A percentile compares a stretch with the other conserved stretches of the same genome.
These are phyloP conservation scores for Boletus sp. DNA, from an alignment of 768 basidiomycete species.

Conservation along the genomic window DNA sequence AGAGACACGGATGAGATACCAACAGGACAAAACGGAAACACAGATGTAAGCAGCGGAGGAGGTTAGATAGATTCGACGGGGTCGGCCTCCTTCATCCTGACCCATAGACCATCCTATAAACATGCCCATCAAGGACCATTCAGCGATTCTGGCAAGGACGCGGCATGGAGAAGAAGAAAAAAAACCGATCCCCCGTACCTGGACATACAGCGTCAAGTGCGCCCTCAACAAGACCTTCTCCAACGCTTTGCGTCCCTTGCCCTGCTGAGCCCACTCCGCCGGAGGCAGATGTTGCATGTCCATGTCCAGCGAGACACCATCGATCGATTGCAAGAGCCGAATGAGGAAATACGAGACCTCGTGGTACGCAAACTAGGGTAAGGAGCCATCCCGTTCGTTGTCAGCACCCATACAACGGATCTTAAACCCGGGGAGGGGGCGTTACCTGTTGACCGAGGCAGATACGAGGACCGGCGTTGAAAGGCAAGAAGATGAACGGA, in stretches of 20 bases:
- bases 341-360: slow-evolving; percentile 53
- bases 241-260: slow-evolving; percentile 34
- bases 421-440: background rate
- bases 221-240: slow-evolving; percentile 40
- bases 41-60: too few species aligned
- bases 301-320: slow-evolving; percentile 37
- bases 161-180: background rate
- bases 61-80: background rate
- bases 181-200: slow-evolving; percentile 26
- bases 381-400: too few species aligned
- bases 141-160: background rate
- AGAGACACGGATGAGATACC: too few species aligned
- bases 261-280: slow-evolving; percentile 28
- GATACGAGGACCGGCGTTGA: slow-evolving; percentile 65
- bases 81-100: slow-evolving; percentile 21
- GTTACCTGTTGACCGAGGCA: slow-evolving; percentile 51
- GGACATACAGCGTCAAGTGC: slow-evolving; percentile 43
- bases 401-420: too few species aligned
- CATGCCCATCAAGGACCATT: background rate
- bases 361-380: slow-evolving; percentile 49
- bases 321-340: slow-evolving; percentile 49
- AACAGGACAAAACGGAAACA: background rate
- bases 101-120: slow-evolving; percentile 25
- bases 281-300: slow-evolving; percentile 36
- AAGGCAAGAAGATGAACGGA: slow-evolving; percentile 67